phyloP scores from a whole-genome alignment of 345 rosid species.

The Abelmoschus esculentus region DNA sequence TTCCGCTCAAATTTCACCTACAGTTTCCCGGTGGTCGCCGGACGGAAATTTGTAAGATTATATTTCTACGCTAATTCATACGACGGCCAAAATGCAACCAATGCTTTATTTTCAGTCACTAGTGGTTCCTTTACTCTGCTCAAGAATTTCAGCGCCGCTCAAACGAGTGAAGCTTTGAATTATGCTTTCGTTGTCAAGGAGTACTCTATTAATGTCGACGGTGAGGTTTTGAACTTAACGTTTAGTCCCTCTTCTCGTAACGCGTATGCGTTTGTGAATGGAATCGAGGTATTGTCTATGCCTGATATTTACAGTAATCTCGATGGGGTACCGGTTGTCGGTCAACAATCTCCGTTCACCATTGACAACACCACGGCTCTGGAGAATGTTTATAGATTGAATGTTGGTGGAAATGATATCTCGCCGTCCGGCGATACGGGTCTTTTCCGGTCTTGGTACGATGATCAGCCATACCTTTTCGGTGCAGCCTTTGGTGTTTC shows the following conservation, averaged over 20 bases:
- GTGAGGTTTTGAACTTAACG: conserved; percentile 46
- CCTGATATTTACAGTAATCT: conserved; percentile 60
- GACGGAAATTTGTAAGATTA: conserved; percentile 70
- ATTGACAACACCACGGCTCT: conserved; percentile 71
- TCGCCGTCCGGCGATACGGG: conserved; percentile 82
- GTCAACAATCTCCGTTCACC: conserved; percentile 15
- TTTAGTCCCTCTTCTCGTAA: conserved; percentile 48
- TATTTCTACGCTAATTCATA: conserved; percentile 75
- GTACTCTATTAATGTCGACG: conserved; percentile 52
- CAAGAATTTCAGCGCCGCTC: conserved; percentile 36
- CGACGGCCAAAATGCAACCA: conserved; percentile 42
- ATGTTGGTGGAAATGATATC: conserved; percentile 82
- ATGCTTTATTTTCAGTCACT: conserved; percentile 59
- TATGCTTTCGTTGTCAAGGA: conserved; percentile 64
- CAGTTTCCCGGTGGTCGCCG: conserved; percentile 18
- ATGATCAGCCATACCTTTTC: conserved; percentile 57
- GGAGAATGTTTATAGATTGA: conserved; percentile 71
- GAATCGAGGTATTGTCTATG: conserved; percentile 87
- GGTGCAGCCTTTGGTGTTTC: conserved; percentile 58
- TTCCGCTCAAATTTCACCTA: conserved; percentile 17
- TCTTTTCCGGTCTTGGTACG: conserved; percentile 66
- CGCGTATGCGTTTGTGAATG: conserved; percentile 78
- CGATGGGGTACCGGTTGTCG: conserved; percentile 45
- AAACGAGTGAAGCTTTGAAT: conserved; percentile 42
- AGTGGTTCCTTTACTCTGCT: conserved; percentile 58